Evolutionary conservation across 768 basidiomycete species (phyloP), one percentile per base, ranked within the genome.

Genomic region (Hericium coralloides): DNA sequence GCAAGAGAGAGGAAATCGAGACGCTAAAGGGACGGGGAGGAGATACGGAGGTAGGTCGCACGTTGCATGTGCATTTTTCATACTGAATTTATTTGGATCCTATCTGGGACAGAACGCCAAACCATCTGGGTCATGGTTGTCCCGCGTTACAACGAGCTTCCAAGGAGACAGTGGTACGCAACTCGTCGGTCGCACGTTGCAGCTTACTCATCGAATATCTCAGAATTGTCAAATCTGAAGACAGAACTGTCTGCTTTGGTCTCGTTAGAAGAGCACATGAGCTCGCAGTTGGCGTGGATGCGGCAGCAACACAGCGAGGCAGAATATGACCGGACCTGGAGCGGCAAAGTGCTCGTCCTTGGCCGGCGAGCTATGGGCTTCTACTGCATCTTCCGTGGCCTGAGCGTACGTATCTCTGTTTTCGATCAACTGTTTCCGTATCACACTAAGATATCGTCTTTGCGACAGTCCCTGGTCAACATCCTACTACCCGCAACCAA

Each of bases 401-500:
- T 69, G 61, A 20, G 83, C 74, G 25, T 54, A 39, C 31, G 54
- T 22, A 20, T 58, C 7, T 9, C 7, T 8, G 31, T 31, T 9
- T 36, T 17, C 39, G 22, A 26, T 26, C 49, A 38, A 49, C 49
- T 18, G 41, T 47, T 59, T 23, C 26, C 17, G 17, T 17, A 37
- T 25, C 52, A 17, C 14, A 12, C 47, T 55, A 10, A 31, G n/a
- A 20, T 25, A 25, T 43, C 20, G 15, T 5, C 53, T 31, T 9
- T 31, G 8, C 31, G n/a, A 18, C 60, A 84, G 83, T 78, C 78
- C 7, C 59, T 79, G 10, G 69, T 77, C 57, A 84, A 84, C 62
- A 63, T 81, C n/a, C 66, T 84, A 41, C 57, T 76, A 9, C 76
- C 73, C 2, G n/a, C 63, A 39, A 49, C 57, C 50, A 2, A 49